A percentile compares a stretch with the other conserved stretches of the same genome.
phyloP scores from a whole-genome alignment of 2,329 filamentous ascomycete species.

The Ustilaginoidea virens region DNA sequence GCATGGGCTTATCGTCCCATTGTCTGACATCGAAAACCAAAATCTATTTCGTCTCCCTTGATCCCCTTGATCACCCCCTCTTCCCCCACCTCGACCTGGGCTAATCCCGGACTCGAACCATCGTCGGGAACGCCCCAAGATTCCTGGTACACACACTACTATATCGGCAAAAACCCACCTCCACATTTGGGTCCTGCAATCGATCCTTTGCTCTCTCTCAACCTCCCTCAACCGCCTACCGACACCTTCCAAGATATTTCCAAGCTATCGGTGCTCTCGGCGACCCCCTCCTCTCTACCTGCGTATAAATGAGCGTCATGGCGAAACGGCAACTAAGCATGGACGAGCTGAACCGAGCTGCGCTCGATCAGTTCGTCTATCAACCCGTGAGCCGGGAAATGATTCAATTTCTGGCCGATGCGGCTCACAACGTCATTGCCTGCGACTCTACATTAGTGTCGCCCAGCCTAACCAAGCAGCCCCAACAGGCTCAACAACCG shows the following conservation, averaged over 20 bases:
- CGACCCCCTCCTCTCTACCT: neutral
- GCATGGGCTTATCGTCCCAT: slow-evolving; percentile 9
- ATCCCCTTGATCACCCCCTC: too few relatives aligned
- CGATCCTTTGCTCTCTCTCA: neutral
- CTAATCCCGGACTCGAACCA: too few relatives aligned
- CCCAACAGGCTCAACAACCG: neutral
- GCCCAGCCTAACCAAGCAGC: slow-evolving; percentile 17
- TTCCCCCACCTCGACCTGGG: too few relatives aligned
- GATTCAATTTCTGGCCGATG: slow-evolving; percentile 61
- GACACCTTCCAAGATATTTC: too few relatives aligned
- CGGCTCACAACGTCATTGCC: slow-evolving; percentile 63
- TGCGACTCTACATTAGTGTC: slow-evolving; percentile 52
- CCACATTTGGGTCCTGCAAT: neutral
- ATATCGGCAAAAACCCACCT: slow-evolving; percentile 3
- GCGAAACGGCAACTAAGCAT: slow-evolving; percentile 30
- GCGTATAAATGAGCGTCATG: slow-evolving; percentile 20
- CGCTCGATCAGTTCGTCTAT: slow-evolving; percentile 69
- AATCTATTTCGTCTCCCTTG: slow-evolving; percentile 6
- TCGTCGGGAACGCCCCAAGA: too few relatives aligned
- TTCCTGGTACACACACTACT: too few relatives aligned
- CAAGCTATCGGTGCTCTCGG: too few relatives aligned
- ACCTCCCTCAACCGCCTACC: too few relatives aligned
- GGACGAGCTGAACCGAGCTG: slow-evolving; percentile 52
- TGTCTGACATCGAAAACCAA: slow-evolving; percentile 8
- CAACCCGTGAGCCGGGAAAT: slow-evolving; percentile 59